Base-by-base conservation (phyloP, 176 grass and related monocot species). In the Pontederia paniculata region DNA sequence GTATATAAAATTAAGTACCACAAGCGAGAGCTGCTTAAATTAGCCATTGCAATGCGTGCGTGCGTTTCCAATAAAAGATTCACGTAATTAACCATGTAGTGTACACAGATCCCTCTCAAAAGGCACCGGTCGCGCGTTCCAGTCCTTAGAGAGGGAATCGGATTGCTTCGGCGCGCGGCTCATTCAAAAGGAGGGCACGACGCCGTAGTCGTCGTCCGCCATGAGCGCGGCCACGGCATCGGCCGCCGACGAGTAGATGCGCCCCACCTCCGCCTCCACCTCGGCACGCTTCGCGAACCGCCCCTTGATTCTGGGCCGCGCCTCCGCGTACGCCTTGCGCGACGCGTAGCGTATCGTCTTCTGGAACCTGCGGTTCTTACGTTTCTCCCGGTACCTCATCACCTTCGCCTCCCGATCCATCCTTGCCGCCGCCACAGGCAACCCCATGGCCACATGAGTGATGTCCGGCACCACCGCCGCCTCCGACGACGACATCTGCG, bases 331-430 rank as follows among this genome's bases (percentile, higher is more conserved):
- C 31, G 83, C 83, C 83, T 94, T 94, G 13, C 83, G 74, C 18
- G 88, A 88, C 44, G 84, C 89, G 50, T 94, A 94, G 17, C 89
- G 75, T 55, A 94, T 88, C 49, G 84, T 94, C 89, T 94, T 94
- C 55, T 94, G 67, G 62, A 88, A 94, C 70, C 77, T 56, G 64
- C 80, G 68, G 74, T 23, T 84, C 83, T 94, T 94, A 56, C 88
- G 76, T 83, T 94, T 94, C 77, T 88, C 84, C 59, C 80, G 37
- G 77, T 88, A 94, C 54, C 88, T 62, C 84, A 94, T 88, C 70
- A 88, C 47, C 60, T 74, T 73, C 23, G 83, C 83, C 67, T 81
- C 74, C 63, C 88, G 76, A 64, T 94, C 76, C 73, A 28, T 6
- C n/a, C 81, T 67, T 71, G 75, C 72, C 62, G 54, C 25, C 0